Evolutionary conservation across 305 asterid species (phyloP).

Genomic region (Ilex paraguariensis): DNA sequence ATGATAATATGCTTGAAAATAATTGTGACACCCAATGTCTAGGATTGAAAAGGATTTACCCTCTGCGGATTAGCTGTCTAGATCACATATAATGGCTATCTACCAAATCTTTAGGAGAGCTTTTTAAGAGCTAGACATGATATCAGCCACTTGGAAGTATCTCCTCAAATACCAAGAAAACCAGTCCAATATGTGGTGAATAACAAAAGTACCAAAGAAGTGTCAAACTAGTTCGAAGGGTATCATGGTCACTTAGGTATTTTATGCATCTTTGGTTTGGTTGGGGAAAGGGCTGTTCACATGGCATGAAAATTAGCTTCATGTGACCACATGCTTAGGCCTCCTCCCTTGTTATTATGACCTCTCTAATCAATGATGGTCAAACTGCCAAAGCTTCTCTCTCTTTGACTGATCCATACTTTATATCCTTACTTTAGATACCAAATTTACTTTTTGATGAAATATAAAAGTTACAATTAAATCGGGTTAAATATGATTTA

Average conservation of each 20-base stretch:
- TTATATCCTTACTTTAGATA: conserved; percentile 14
- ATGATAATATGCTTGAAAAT: too few species aligned
- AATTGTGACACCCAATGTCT: too few species aligned
- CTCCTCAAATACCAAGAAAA: conserved; percentile 23
- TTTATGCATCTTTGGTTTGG: conserved; percentile 21
- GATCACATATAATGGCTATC: conserved; percentile 13
- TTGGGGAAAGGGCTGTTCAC: conserved; percentile 44
- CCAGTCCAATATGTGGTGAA: conserved; percentile 21
- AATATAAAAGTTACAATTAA: too few species aligned
- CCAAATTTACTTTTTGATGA: conserved; percentile 14
- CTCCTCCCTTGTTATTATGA: conserved; percentile 58
- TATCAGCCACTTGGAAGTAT: conserved; percentile 26
- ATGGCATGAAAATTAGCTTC: conserved; percentile 60
- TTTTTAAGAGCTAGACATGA: conserved; percentile 33
- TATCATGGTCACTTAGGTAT: conserved; percentile 14
- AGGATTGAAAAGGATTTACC: too few species aligned
- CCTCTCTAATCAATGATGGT: conserved; percentile 22
- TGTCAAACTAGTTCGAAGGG: conserved; percentile 26
- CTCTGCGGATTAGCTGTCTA: conserved; percentile 36
- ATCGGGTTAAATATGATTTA: too few species aligned
- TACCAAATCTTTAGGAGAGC: conserved; percentile 32
- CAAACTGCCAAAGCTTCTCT: conserved; percentile 24
- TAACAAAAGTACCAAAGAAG: conserved; percentile 7
- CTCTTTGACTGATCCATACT: conserved; percentile 37
- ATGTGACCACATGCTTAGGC: conserved; percentile 74